Conservation (phyloP, 179 eudicot species). For the Vitellaria paradoxa region DNA sequence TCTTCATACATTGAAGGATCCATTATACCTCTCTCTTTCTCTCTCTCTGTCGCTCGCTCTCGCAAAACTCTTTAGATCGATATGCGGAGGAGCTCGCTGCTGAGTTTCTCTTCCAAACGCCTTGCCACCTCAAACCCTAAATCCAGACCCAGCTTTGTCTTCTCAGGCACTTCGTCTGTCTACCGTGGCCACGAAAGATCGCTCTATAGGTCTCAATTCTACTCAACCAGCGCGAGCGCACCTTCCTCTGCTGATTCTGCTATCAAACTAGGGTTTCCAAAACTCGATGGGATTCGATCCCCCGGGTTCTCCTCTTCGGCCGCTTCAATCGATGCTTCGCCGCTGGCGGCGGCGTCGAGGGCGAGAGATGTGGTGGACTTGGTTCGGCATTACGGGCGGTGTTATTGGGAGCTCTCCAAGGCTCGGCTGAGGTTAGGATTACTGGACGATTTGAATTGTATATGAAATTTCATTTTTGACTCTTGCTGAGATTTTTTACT, state of each 20-base stretch:
- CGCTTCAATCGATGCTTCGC: slow-evolving; percentile 24
- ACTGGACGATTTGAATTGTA: neutral
- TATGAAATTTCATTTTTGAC: neutral
- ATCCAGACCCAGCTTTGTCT: slow-evolving; percentile 10
- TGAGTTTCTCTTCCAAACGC: slow-evolving; percentile 48
- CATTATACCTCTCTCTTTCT: no score
- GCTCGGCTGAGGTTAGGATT: slow-evolving; percentile 64
- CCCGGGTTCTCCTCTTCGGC: slow-evolving; percentile 26
- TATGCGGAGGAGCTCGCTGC: slow-evolving; percentile 54
- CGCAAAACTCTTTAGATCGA: neutral
- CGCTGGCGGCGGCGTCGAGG: slow-evolving; percentile 24
- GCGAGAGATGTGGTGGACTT: slow-evolving; percentile 40
- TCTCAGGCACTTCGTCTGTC: slow-evolving; percentile 1
- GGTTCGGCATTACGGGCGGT: slow-evolving; percentile 57
- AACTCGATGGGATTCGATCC: slow-evolving; percentile 18
- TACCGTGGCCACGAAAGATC: slow-evolving; percentile 15
- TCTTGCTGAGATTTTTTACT: neutral
- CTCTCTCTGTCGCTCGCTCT: neutral
- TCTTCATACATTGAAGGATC: no score
- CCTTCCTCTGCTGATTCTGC: slow-evolving; percentile 29
- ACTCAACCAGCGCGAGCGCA: slow-evolving; percentile 23
- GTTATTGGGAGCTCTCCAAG: slow-evolving; percentile 96
- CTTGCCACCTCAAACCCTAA: slow-evolving; percentile 20
- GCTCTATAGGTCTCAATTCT: slow-evolving; percentile 22
- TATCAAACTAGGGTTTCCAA: slow-evolving; percentile 20